Evolutionary conservation across 2,329 filamentous ascomycete genomes (phyloP), one percentile per base, ranked within the genome.

Genomic region (Alternaria metachromatica): DNA sequence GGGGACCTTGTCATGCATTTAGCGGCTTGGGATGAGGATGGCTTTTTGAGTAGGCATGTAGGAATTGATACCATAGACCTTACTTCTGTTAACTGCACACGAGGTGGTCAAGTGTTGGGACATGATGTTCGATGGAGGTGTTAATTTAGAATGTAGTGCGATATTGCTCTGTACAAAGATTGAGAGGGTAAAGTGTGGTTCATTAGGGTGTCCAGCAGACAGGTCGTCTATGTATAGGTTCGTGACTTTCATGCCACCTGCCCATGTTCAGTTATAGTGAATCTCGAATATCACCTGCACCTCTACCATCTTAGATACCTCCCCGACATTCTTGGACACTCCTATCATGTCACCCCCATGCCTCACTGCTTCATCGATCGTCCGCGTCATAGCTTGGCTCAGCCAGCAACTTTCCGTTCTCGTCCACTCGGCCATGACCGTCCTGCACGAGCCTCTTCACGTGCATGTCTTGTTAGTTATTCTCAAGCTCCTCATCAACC

Each of bases 1-100:
- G 25, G 37, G 37, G 5, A 46, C 57, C 44, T 49, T 55, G 41
- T 63, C 44, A 57, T 63, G 61, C 57, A 63, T 63, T 55, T 60
- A 63, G 61, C 51, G 57, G 51, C 45, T 9, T n/a, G 28, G 30
- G 6, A 26, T 30, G 45, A 11, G 18, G 55, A 48, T 33, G 46
- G 48, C 33, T 20, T 21, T 53, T 41, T 26, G 48, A 50, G 37
- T 54, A 48, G 48, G 28, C 43, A 37, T 33, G 30, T 41, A 54
- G 18, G 44, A 44, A 46, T 58, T 46, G 55, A 62, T 62, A 62
- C 59, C 59, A 62, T 53, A 48, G 59, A 58, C 37, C 20, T 51
- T 46, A 41, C 46, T 46, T 30, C 46, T 37, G 20, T 25, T 28
- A 2, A 1, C 6, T 50, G 12, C 18, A 44, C 18, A 15, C 21